Conservation (phyloP, 108 stramenopile genomes). For the Cylindrotheca fusiformis region DNA sequence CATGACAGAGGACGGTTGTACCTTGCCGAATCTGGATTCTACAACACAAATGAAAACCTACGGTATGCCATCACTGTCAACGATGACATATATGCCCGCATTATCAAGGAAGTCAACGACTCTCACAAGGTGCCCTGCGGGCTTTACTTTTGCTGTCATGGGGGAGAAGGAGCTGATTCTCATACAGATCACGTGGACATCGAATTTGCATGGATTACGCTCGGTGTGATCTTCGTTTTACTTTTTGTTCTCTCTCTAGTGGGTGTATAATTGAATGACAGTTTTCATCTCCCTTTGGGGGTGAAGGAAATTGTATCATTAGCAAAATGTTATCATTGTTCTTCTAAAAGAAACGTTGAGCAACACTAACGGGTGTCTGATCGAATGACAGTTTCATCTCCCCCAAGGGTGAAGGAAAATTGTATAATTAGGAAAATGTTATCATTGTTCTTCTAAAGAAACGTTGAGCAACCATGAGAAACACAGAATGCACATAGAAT, state of each 20-base stretch:
- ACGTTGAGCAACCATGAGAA: no score
- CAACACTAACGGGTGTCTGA: no score
- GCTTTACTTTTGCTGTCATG: constrained; percentile 72
- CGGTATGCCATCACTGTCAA: constrained; percentile 59
- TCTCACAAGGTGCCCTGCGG: constrained; percentile 48
- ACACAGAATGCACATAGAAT: no score
- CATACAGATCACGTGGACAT: constrained; percentile 63
- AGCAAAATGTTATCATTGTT: no score
- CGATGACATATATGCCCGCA: constrained; percentile 42
- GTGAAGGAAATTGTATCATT: no score
- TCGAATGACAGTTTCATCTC: no score
- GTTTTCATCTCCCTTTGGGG: no score
- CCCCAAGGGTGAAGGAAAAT: no score
- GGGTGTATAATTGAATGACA: no score
- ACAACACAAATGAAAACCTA: constrained; percentile 19
- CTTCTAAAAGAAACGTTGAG: no score
- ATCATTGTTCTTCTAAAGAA: no score
- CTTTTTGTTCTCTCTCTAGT: constrained; percentile 4
- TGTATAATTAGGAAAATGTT: no score
- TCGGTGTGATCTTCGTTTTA: constrained; percentile 11
- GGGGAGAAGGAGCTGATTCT: constrained; percentile 43
- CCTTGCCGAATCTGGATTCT: constrained; percentile 24
- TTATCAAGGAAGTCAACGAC: constrained; percentile 50
- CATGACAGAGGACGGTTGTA: constrained; percentile 25
- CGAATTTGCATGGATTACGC: constrained; percentile 34